Evolutionary conservation across 306 rosid species (phyloP), one percentile per base, ranked within the genome.

Genomic region (Inga laurina): DNA sequence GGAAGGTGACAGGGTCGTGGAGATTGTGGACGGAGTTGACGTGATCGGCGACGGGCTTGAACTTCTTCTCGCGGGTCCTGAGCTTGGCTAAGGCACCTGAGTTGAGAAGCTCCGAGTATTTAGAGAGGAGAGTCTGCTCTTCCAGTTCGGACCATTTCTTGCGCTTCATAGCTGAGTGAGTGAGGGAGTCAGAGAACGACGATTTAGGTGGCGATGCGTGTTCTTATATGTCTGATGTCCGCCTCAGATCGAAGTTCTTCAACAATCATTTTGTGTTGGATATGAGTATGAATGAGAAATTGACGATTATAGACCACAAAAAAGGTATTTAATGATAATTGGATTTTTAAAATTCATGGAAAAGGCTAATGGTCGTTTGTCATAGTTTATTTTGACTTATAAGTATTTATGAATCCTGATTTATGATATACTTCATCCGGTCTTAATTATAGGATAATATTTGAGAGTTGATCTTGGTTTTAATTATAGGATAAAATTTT

Each of bases 131-230:
- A 80, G 92, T 93, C 72, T 88, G 92, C 52, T 95, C 98, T 81
- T 95, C 98, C n/a, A 72, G 54, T 87, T 95, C 97, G 61, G 98
- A 93, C 97, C 98, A 95, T 67, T 95, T 95, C 91, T 95, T 95
- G 24, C 98, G 93, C 95, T 95, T 95, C 98, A 95, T 95, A 65
- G 46, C 19, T 52, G 46, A 48, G 65, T 21, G 7, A 12, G 34
- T 7, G 76, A 34, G 74, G 10, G 9, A 30, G 34, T 1, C 69
- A 46, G 24, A 44, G 34, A 52, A n/a, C 81, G 15, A 77, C 22
- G 59, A 77, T 77, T 62, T 44, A 43, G 73, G 61, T 16, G 72
- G 19, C 18, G 27, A 52, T 30, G 49, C 43, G 79, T 39, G 57
- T 14, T 15, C 1, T 0, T n/a, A 14, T n/a, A 14, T 59, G 32